These are phyloP conservation scores for Sicyos baderoa DNA, from an alignment of 306 rosid genomes.

Conservation along the genomic window DNA sequence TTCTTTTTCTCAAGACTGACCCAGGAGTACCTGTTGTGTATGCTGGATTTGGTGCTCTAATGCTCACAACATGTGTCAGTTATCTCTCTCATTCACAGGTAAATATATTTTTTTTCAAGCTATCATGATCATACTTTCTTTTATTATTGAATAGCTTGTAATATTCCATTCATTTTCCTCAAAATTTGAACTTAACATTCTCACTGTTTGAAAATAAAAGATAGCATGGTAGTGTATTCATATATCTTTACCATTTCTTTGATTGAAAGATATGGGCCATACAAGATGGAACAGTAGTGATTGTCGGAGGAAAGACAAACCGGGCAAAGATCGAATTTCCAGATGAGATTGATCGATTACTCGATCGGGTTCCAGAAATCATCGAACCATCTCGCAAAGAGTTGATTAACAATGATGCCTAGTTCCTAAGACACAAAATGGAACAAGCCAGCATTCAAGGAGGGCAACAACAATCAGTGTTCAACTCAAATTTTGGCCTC, in stretches of 20 bases:
- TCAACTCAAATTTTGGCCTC: constrained; percentile 10
- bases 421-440: constrained; percentile 27
- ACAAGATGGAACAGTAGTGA: constrained; percentile 80
- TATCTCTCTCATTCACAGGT: constrained; percentile 90
- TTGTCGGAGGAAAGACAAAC: constrained; percentile 79
- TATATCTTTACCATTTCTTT: constrained; percentile 20
- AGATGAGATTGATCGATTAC: constrained; percentile 70
- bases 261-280: constrained; percentile 77
- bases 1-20: constrained; percentile 50
- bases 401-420: constrained; percentile 34
- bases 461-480: not conserved
- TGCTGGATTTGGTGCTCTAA: constrained; percentile 96
- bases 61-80: constrained; percentile 95
- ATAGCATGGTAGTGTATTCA: not conserved
- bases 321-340: constrained; percentile 82
- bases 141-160: not conserved
- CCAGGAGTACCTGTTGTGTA: constrained; percentile 91
- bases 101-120: constrained; percentile 16
- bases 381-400: constrained; percentile 41
- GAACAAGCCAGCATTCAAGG: constrained; percentile 1
- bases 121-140: not conserved
- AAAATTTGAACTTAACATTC: too few relatives aligned
- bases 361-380: constrained; percentile 69
- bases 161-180: too few relatives aligned
- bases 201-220: not conserved